Conservation (phyloP, 805 yeast species). For the Ogataea pignaliae region DNA sequence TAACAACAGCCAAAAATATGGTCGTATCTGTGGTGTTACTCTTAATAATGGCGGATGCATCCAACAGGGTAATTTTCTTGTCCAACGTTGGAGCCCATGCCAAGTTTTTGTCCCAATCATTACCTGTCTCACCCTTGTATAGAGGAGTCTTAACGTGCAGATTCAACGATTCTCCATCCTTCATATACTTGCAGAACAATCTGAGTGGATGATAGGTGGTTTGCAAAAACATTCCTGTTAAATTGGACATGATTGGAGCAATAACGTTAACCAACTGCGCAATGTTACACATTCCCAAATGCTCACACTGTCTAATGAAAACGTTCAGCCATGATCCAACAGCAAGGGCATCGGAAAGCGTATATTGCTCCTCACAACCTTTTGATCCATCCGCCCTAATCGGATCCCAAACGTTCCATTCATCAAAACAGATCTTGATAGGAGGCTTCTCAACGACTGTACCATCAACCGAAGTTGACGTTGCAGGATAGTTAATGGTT, state of each 20-base stretch:
- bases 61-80: slow-evolving; percentile 23
- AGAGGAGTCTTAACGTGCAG: slow-evolving; percentile 27
- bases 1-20: slow-evolving; percentile 27
- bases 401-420: slow-evolving; percentile 36
- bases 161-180: slow-evolving; percentile 26
- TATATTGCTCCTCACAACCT: slow-evolving; percentile 32
- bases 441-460: slow-evolving; percentile 7
- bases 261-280: slow-evolving; percentile 34
- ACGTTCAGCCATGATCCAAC: slow-evolving; percentile 33
- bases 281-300: slow-evolving; percentile 31
- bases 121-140: slow-evolving; percentile 26
- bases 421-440: slow-evolving; percentile 31
- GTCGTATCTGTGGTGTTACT: slow-evolving; percentile 12
- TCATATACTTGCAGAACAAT: slow-evolving; percentile 30
- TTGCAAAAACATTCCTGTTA: slow-evolving; percentile 24
- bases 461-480: slow-evolving; percentile 9
- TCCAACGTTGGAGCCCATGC: slow-evolving; percentile 4
- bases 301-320: slow-evolving; percentile 28
- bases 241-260: slow-evolving; percentile 33
- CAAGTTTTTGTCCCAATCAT: slow-evolving; percentile 7
- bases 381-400: slow-evolving; percentile 25
- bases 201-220: slow-evolving; percentile 28
- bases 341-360: slow-evolving; percentile 30
- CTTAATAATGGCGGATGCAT: slow-evolving; percentile 23
- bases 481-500: slow-evolving; percentile 15